Evolutionary conservation across 1,284 basidiomycete genomes (phyloP).

Genomic region (Puccinia horiana): DNA sequence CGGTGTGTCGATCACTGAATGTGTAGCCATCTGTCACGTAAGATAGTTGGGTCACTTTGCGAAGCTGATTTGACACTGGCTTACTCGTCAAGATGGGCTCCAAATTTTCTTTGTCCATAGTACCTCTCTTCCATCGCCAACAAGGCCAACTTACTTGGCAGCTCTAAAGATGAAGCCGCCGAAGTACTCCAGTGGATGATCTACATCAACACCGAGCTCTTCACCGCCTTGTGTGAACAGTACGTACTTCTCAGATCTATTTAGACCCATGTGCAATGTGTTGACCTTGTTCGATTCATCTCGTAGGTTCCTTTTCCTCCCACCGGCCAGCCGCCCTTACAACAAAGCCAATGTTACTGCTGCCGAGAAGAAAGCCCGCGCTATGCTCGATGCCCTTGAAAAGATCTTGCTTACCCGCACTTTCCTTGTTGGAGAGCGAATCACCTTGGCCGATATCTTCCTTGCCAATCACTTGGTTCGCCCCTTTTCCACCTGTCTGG

Average conservation of each 20-base stretch:
- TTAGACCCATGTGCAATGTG: not conserved
- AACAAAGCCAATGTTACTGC: conserved; percentile 52
- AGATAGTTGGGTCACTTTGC: not conserved
- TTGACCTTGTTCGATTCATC: not conserved
- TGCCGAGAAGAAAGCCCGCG: conserved; percentile 53
- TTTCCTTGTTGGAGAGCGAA: conserved; percentile 58
- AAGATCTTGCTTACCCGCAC: conserved; percentile 55
- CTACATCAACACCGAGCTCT: conserved; percentile 56
- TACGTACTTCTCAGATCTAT: conserved; percentile 28
- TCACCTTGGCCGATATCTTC: conserved; percentile 58
- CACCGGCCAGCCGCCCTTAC: conserved; percentile 36
- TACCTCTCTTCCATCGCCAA: conserved; percentile 55
- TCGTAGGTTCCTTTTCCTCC: conserved; percentile 25
- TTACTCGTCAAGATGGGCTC: not conserved
- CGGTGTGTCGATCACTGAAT: conserved; percentile 26
- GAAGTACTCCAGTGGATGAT: conserved; percentile 57
- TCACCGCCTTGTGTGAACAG: conserved; percentile 51
- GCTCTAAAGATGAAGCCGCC: conserved; percentile 55
- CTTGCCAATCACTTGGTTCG: conserved; percentile 53
- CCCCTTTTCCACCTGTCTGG: conserved; percentile 52
- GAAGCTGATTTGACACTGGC: not conserved
- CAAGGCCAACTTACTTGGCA: conserved; percentile 57
- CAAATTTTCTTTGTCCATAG: not conserved
- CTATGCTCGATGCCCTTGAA: conserved; percentile 54
- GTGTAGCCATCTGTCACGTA: conserved; percentile 36